Evolutionary conservation across 306 rosid genomes (phyloP), one percentile per base, ranked within the genome.

Genomic region (Ochetophila trinervis): DNA sequence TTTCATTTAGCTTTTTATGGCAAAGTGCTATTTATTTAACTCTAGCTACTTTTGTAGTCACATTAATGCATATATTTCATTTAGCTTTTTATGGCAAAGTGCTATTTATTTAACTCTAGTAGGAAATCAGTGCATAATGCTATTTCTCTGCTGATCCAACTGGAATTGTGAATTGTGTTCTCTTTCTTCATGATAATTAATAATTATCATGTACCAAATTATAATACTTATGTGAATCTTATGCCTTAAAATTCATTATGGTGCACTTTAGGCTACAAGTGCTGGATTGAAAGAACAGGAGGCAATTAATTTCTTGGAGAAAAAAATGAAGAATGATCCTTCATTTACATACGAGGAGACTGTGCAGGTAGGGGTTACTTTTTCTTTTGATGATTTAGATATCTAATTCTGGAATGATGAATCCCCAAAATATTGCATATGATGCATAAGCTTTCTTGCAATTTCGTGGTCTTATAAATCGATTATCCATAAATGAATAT

Each of bases 261-360:
- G 55, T 80, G 74, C 52, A 60, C 55, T 70, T 63, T 70, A 94
- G 99, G 97, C 99, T 58, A 90, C 99, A 42, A 94, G 99, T 73
- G 97, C 99, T 76, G 99, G 99, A 71, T 81, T 74, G 56, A 94
- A 94, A 77, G 99, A 94, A 76, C 99, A 94, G 76, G 99, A 94
- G 82, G 99, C 97, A 16, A 90, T 94, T 58, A 94, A 94, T 83
- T 94, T 94, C 86, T 82, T 94, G 90, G 99, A 94, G 78, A 94
- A 94, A 86, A 94, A 94, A 79, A 94, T 94, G 99, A 94, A 94
- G 90, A 90, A 80, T 73, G 96, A 94, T 70, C 99, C 99, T 70
- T 79, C 85, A 24, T 86, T 94, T 82, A 80, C 97, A 58, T 94
- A 90, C 5, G 96, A 88, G 48, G 99, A 94, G 81, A 94, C 97